A percentile compares a stretch with the other conserved stretches of the same genome.
phyloP scores from a whole-genome alignment of 2,329 filamentous ascomycete genomes.

The Boeremia lycopersici region DNA sequence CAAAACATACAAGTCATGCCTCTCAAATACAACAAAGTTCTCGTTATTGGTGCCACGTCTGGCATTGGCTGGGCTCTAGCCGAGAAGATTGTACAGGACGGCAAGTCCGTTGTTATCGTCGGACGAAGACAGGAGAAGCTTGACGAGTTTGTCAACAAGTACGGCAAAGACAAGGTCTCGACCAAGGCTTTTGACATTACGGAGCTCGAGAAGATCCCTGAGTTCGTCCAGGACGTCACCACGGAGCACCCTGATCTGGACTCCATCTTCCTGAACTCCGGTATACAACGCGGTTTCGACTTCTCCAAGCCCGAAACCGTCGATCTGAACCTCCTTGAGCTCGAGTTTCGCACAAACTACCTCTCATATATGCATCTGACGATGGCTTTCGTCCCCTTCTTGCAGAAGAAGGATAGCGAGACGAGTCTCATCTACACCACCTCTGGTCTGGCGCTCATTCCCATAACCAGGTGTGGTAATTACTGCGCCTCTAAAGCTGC shows the following conservation, averaged over 20 bases:
- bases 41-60: slow-evolving; percentile 60
- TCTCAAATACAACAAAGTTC: slow-evolving; percentile 58
- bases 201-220: slow-evolving; percentile 54
- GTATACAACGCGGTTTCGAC: slow-evolving; percentile 59
- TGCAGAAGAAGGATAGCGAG: slow-evolving; percentile 53
- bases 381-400: slow-evolving; percentile 56
- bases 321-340: slow-evolving; percentile 51
- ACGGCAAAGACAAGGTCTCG: slow-evolving; percentile 55
- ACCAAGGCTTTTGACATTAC: slow-evolving; percentile 58
- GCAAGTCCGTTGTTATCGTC: slow-evolving; percentile 55
- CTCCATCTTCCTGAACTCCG: slow-evolving; percentile 59
- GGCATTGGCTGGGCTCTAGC: slow-evolving; percentile 60
- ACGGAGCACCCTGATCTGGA: slow-evolving; percentile 58
- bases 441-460: slow-evolving; percentile 58
- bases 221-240: slow-evolving; percentile 52
- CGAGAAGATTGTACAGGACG: slow-evolving; percentile 55
- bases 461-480: slow-evolving; percentile 55
- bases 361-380: slow-evolving; percentile 56
- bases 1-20: slow-evolving; percentile 42
- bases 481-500: slow-evolving; percentile 64
- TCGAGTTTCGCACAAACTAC: slow-evolving; percentile 60
- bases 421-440: slow-evolving; percentile 57
- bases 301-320: slow-evolving; percentile 57
- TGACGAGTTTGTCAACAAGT: slow-evolving; percentile 53
- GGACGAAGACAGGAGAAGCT: slow-evolving; percentile 60